Conservation (phyloP, 495 filamentous ascomycete genomes). For the Bombardia bombarda region DNA sequence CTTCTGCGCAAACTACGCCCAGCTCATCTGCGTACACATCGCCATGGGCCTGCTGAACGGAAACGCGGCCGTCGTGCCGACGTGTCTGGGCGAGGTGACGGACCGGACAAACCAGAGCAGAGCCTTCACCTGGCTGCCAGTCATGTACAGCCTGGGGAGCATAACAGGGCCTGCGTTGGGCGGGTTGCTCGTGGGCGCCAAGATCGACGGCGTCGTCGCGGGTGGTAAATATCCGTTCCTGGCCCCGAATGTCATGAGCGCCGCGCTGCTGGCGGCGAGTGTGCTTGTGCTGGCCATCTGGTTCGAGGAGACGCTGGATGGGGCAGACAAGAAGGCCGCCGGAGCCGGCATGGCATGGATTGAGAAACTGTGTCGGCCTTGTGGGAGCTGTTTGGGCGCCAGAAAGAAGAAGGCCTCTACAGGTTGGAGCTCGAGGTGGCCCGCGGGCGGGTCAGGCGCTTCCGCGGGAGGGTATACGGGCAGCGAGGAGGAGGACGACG, state of each 20-base stretch:
- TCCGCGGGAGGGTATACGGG: no score
- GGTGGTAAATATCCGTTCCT: conserved; percentile 79
- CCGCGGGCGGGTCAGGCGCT: conserved; percentile 19
- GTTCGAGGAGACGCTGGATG: conserved; percentile 83
- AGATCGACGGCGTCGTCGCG: conserved; percentile 34
- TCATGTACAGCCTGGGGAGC: conserved; percentile 86
- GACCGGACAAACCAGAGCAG: conserved; percentile 87
- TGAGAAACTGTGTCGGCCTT: conserved; percentile 5
- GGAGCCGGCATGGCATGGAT: conserved; percentile 10
- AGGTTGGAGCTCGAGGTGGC: conserved; percentile 19
- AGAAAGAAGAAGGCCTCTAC: conserved; percentile 2
- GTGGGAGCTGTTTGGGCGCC: conserved; percentile 5
- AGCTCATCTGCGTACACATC: conserved; percentile 76
- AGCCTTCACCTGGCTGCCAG: conserved; percentile 86
- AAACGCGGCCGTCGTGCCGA: conserved; percentile 78
- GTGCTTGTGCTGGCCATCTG: conserved; percentile 65
- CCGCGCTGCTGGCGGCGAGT: conserved; percentile 62
- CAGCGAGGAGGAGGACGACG: conserved; percentile 33
- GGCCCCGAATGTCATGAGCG: conserved; percentile 70
- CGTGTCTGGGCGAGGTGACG: conserved; percentile 90
- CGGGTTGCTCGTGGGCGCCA: conserved; percentile 63
- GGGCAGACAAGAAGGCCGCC: conserved; percentile 34
- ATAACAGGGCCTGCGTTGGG: conserved; percentile 89
- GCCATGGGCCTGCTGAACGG: conserved; percentile 92
- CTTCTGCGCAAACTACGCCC: conserved; percentile 72